Evolutionary conservation across 179 eudicot species (phyloP).

Genomic region (Pouteria campechiana): DNA sequence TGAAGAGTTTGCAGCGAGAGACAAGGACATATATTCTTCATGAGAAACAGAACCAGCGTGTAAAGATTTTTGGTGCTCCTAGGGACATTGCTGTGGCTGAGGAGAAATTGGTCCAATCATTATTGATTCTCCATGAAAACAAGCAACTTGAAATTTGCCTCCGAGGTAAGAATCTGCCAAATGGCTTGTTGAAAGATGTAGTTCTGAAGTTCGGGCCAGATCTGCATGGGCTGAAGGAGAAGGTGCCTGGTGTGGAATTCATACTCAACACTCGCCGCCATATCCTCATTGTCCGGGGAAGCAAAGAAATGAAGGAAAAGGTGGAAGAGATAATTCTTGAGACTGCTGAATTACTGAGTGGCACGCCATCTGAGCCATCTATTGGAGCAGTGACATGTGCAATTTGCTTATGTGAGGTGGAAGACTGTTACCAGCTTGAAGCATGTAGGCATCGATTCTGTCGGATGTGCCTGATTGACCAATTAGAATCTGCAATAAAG

Average conservation of each 20-base stretch:
- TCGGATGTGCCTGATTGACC: conserved; percentile 64
- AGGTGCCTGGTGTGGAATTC: conserved; percentile 51
- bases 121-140: conserved; percentile 44
- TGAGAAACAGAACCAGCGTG: conserved; percentile 36
- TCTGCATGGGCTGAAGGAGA: conserved; percentile 55
- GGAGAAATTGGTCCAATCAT: conserved; percentile 37
- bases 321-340: conserved; percentile 50
- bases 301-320: conserved; percentile 52
- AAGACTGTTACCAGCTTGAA: conserved; percentile 54
- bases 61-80: conserved; percentile 53
- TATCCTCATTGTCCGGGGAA: conserved; percentile 39
- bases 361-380: conserved; percentile 6
- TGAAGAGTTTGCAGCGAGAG: conserved; percentile 55
- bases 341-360: conserved; percentile 31
- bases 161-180: conserved; percentile 46
- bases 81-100: conserved; percentile 37
- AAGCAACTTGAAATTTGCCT: conserved; percentile 67
- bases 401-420: conserved; percentile 77
- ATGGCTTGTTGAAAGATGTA: conserved; percentile 77
- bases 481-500: conserved; percentile 77
- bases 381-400: conserved; percentile 37
- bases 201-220: conserved; percentile 76
- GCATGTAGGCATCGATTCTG: conserved; percentile 62
- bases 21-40: conserved; percentile 47
- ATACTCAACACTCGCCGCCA: conserved; percentile 59